phyloP scores from a whole-genome alignment of 1,139 yeast species.

The Pichia sp. region DNA sequence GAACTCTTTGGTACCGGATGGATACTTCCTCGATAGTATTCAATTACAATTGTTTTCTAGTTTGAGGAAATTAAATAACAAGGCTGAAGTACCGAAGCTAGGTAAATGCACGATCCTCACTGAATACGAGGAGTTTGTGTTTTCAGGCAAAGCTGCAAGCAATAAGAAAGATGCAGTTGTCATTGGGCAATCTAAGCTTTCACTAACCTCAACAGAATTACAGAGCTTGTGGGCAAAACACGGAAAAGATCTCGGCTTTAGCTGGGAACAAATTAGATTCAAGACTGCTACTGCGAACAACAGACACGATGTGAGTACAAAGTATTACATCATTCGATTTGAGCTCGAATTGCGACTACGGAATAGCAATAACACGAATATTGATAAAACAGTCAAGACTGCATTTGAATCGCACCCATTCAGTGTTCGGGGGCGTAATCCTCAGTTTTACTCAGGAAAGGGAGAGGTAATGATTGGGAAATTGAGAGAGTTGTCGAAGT shows the following conservation, averaged over 20 bases:
- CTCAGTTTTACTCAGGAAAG: conserved; percentile 40
- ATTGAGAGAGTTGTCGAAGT: conserved; percentile 8
- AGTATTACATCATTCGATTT: conserved; percentile 11
- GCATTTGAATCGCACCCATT: conserved; percentile 28
- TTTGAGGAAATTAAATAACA: conserved; percentile 2
- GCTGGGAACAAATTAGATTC: conserved; percentile 13
- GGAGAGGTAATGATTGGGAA: conserved; percentile 34
- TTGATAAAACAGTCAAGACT: neutral
- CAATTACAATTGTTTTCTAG: neutral
- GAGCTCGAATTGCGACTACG: conserved; percentile 3
- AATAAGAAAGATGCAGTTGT: neutral
- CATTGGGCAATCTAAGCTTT: neutral
- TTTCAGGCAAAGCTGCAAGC: neutral
- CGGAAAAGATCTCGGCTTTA: too few species aligned
- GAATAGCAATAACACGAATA: too few species aligned
- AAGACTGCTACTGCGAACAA: conserved; percentile 14
- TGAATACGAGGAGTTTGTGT: conserved; percentile 2
- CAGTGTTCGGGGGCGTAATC: conserved; percentile 44
- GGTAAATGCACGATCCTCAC: neutral
- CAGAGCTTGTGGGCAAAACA: too few species aligned
- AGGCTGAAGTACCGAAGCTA: neutral
- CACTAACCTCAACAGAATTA: neutral
- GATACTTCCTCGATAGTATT: neutral
- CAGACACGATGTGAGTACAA: conserved; percentile 11
- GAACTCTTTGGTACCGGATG: neutral